Base-by-base conservation (phyloP, 805 yeast species). In the Candida suzukii region DNA sequence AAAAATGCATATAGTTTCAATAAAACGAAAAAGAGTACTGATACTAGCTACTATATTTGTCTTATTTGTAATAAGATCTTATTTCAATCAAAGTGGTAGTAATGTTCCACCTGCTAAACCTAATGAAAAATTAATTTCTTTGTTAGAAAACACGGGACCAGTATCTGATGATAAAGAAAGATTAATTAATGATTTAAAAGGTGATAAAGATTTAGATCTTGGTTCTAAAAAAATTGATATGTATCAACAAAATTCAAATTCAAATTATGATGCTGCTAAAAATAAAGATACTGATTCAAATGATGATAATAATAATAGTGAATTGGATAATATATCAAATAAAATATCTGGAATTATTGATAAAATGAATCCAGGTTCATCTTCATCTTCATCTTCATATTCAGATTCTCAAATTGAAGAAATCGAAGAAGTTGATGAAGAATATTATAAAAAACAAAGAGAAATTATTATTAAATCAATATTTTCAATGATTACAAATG, bases 381-480 rank as follows among this genome's bases (percentile, higher is more conserved):
- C 26, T 24, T 9, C 26, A 8, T 24, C 26, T 24, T 24, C 26
- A 24, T 24, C 26, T 9, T 24, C 26, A 24, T 24, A 8, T 8
- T 24, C 26, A 24, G 26, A 8, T 9, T 24, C 26, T 8, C 11
- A 8, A 24, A 9, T 12, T 9, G 26, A 24, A 24, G 30, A 28
- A 13, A 13, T 19, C 11, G 26, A 8, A 10, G 24, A 20, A 12
- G n/a, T 8, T 19, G 19, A 31, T 16, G 24, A 33, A 33, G 36
- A 20, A 5, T 24, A 22, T 24, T 43, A 27, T 27, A 45, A 46
- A 39, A 40, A 43, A 22, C 42, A 47, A 29, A 40, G 52, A 17
- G 50, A 49, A 11, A 20, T 34, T 4, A 50, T 50, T 16, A 48
- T 51, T 19, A 51, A 46, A 32, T 52, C 55, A 16, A 49, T 51